These are phyloP conservation scores for Akanthomyces lecanii DNA, from an alignment of 2,329 filamentous ascomycete genomes.

Conservation along the genomic window DNA sequence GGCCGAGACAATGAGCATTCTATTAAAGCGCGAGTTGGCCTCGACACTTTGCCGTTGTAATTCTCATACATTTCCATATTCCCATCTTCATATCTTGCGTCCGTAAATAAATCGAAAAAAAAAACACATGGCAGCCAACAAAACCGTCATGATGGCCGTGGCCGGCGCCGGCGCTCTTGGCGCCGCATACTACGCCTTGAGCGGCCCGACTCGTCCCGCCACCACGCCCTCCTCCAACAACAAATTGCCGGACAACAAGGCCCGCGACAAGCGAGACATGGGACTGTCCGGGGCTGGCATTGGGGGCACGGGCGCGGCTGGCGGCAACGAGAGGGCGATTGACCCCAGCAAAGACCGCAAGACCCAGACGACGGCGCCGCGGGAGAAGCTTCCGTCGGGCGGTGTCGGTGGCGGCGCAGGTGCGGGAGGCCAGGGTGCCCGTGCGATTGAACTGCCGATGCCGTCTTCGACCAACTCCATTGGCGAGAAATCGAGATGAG, in stretches of 20 bases:
- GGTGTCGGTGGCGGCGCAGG: conserved; percentile 31
- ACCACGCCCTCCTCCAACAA: too few relatives aligned
- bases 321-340: conserved; percentile 5
- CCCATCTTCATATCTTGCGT: too few relatives aligned
- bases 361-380: conserved; percentile 23
- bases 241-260: not conserved
- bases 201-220: not conserved
- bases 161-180: conserved; percentile 9
- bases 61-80: not conserved
- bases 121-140: not conserved
- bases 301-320: not conserved
- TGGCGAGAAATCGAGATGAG: not conserved
- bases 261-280: conserved; percentile 5
- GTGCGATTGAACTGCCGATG: conserved; percentile 24
- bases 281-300: not conserved
- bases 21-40: not conserved
- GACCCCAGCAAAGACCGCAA: conserved; percentile 18
- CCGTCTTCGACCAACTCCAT: not conserved
- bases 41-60: not conserved
- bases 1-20: not conserved
- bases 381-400: conserved; percentile 31
- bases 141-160: not conserved
- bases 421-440: conserved; percentile 26
- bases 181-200: not conserved
- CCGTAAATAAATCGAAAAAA: not conserved